Evolutionary conservation across 2,329 filamentous ascomycete species (phyloP).

Genomic region (Didymella pomorum): DNA sequence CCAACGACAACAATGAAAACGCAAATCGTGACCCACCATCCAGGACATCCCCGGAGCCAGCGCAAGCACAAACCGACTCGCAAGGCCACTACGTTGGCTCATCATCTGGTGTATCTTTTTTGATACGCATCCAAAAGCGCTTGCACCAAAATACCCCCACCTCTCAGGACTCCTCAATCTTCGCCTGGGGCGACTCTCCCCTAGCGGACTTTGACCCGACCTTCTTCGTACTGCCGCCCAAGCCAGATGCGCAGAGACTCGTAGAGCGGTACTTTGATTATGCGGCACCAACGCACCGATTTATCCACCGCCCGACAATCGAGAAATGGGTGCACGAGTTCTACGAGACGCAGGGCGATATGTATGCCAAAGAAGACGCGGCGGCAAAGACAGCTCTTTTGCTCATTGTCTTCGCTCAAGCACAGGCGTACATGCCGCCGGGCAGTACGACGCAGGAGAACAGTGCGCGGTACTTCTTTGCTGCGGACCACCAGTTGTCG

Average conservation of each 20-base stretch:
- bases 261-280: slow-evolving; percentile 67
- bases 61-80: slow-evolving; percentile 52
- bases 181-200: slow-evolving; percentile 61
- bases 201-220: slow-evolving; percentile 56
- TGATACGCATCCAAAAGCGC: slow-evolving; percentile 60
- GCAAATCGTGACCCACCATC: slow-evolving; percentile 39
- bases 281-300: slow-evolving; percentile 67
- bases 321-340: slow-evolving; percentile 56
- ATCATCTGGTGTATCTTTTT: slow-evolving; percentile 59
- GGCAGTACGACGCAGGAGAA: slow-evolving; percentile 37
- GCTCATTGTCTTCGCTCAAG: slow-evolving; percentile 64
- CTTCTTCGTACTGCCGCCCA: slow-evolving; percentile 56
- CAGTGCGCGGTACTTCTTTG: slow-evolving; percentile 55
- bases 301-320: slow-evolving; percentile 64
- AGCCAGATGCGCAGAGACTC: slow-evolving; percentile 53
- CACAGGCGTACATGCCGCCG: slow-evolving; percentile 53
- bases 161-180: slow-evolving; percentile 55
- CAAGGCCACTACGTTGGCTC: slow-evolving; percentile 60
- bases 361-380: slow-evolving; percentile 52
- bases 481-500: slow-evolving; percentile 55
- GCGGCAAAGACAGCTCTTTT: slow-evolving; percentile 57
- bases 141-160: slow-evolving; percentile 53
- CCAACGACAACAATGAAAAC: slow-evolving; percentile 27
- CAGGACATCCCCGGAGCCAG: slow-evolving; percentile 56
- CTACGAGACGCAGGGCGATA: slow-evolving; percentile 55